Evolutionary conservation across 192 early-diverging fungal genomes (phyloP), one percentile per base, ranked within the genome.

Genomic region (Backusella circina): DNA sequence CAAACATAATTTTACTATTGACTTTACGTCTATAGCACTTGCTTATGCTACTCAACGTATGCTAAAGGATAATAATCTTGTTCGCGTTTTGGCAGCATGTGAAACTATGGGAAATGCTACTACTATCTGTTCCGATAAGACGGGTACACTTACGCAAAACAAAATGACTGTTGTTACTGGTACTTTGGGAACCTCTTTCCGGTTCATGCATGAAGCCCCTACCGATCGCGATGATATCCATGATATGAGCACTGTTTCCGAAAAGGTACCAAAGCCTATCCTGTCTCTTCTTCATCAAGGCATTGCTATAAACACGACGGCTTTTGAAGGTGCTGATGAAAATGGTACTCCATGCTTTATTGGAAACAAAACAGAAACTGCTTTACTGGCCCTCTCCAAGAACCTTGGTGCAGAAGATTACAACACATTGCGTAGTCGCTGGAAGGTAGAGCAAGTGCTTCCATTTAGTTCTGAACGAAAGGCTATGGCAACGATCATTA

Each of bases 71-170:
- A 96, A 97, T 74, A 99, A 99, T 82, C 85, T 99, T 23, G 98
- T 99, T 30, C 92, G 98, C 28, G 91, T 99, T 66, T 85, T 99
- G 13, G 91, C 94, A 33, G 95, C 98, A 9, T 99, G 98, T 82
- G 98, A 99, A 82, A 98, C 97, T 32, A 99, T 99, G 98, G 93
- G 93, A 68, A 97, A 96, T 77, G 98, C 98, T 4, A 99, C 97
- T 8, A 98, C 97, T 0, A 90, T 99, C 30, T 99, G 98, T 83
- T 97, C 95, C 18, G 98, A 99, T 86, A 99, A 99, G 83, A 99
- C 98, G 0, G 98, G 98, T 28, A 99, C 98, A 9, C 84, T 99
- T 37, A 99, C 98, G 1, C 94, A 96, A 73, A 99, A 99, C 88
- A 87, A 89, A 71, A 99, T 99, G 98, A 95, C 95, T 2, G 94